Evolutionary conservation across 2,329 filamentous ascomycete genomes (phyloP).

Genomic region (Albophoma yamanashiensis): DNA sequence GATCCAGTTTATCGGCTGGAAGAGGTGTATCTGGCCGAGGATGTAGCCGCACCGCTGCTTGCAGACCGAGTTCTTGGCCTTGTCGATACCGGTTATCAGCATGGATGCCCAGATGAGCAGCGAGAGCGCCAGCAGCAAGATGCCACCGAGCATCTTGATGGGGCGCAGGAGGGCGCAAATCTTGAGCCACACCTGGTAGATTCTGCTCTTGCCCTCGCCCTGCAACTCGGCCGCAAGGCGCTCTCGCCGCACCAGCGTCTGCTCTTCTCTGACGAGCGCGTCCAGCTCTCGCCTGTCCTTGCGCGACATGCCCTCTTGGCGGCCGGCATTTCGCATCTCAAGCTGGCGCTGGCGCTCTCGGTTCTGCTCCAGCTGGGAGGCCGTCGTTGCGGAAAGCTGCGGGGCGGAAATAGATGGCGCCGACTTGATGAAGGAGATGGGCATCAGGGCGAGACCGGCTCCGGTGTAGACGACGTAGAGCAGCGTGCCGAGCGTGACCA

Average conservation of each 20-base stretch:
- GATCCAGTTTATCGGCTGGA: conserved; percentile 90
- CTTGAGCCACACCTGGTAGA: conserved; percentile 71
- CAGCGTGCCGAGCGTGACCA: conserved; percentile 77
- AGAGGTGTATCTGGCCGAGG: conserved; percentile 74
- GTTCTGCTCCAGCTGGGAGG: conserved; percentile 74
- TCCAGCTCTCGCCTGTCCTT: conserved; percentile 88
- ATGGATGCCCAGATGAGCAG: conserved; percentile 80
- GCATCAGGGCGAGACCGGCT: conserved; percentile 77
- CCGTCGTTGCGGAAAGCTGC: conserved; percentile 64
- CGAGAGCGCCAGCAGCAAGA: conserved; percentile 64
- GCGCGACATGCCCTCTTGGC: conserved; percentile 61
- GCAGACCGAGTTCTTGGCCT: conserved; percentile 90
- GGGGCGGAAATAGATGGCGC: conserved; percentile 79
- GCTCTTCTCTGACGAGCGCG: conserved; percentile 76
- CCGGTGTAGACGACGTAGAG: conserved; percentile 86
- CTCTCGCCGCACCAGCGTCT: conserved; percentile 81
- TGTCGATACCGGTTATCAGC: conserved; percentile 92
- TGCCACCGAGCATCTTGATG: conserved; percentile 75
- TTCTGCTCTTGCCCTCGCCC: conserved; percentile 63
- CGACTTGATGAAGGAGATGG: conserved; percentile 84
- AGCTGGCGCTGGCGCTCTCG: conserved; percentile 86
- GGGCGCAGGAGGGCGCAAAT: conserved; percentile 74
- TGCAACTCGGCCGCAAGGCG: conserved; percentile 74
- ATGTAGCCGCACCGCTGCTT: conserved; percentile 87
- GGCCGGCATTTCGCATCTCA: conserved; percentile 72